Conservation (phyloP, 164 flowering plant genomes). For the Litsea cubeba region DNA sequence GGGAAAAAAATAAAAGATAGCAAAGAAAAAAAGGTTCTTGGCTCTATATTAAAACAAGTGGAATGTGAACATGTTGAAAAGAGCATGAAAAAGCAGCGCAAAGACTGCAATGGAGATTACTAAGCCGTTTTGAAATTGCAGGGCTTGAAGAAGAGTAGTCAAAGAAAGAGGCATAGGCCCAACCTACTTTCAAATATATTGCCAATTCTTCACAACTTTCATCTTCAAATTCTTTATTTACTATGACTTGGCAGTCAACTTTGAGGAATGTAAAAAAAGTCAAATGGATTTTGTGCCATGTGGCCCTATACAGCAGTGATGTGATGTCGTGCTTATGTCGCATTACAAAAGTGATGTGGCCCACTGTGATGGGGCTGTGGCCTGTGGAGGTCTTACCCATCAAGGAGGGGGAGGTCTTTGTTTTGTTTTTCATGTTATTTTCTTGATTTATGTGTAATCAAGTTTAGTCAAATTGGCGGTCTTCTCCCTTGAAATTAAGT, state of each 20-base stretch:
- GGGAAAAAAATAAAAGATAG: too few relatives aligned
- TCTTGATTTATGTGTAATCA: too few relatives aligned
- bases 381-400: too few relatives aligned
- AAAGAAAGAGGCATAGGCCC: neutral
- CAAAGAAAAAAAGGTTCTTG: neutral
- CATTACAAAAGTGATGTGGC: too few relatives aligned
- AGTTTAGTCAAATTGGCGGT: too few relatives aligned
- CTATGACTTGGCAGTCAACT: neutral
- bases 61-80: neutral
- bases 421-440: too few relatives aligned
- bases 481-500: too few relatives aligned
- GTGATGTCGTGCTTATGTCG: neutral
- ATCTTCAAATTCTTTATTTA: too few relatives aligned
- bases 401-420: too few relatives aligned
- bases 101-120: neutral
- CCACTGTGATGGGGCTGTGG: too few relatives aligned
- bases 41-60: neutral
- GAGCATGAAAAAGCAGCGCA: neutral
- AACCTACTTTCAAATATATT: neutral
- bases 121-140: neutral
- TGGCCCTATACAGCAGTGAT: neutral
- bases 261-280: neutral
- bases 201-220: neutral
- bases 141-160: neutral
- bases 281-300: neutral